phyloP scores from a whole-genome alignment of 225 moss, liverwort and hornwort genomes.

The Bryoerythrophyllum caledonicum region DNA sequence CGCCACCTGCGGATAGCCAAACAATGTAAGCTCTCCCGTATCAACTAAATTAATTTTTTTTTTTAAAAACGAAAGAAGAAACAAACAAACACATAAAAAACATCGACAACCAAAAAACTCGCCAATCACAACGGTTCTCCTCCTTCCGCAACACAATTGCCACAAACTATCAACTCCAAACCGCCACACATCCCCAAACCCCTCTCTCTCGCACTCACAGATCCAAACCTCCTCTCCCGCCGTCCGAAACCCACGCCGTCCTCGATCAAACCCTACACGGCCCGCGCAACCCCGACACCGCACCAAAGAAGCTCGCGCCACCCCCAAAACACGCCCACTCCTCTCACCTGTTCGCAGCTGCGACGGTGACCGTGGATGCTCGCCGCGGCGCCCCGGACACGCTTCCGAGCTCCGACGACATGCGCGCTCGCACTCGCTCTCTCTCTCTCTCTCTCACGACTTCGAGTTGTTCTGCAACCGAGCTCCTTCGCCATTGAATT shows the following conservation, averaged over 20 bases:
- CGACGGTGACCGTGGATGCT: neutral
- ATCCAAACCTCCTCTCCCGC: constrained; percentile 21
- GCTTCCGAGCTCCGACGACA: neutral
- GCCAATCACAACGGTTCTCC: neutral
- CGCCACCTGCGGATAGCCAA: constrained; percentile 22
- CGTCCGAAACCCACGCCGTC: neutral
- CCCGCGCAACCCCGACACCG: neutral
- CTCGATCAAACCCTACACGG: constrained; percentile 10
- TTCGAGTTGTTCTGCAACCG: neutral
- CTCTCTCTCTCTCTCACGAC: neutral
- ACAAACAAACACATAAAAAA: neutral
- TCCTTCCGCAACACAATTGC: neutral
- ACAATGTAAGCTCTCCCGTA: constrained; percentile 19
- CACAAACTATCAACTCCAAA: neutral
- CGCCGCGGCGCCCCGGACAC: neutral
- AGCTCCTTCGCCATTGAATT: neutral
- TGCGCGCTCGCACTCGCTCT: neutral
- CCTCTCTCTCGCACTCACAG: constrained; percentile 15
- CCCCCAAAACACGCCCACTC: neutral
- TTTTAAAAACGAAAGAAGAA: neutral
- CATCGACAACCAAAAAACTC: neutral
- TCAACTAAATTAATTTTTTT: too few relatives aligned
- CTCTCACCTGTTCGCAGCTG: neutral
- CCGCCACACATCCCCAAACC: neutral
- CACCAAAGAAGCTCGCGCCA: too few relatives aligned